These are phyloP conservation scores for Cenchrus fungigraminus DNA, from an alignment of 176 grass and related monocot genomes.

Conservation along the genomic window DNA sequence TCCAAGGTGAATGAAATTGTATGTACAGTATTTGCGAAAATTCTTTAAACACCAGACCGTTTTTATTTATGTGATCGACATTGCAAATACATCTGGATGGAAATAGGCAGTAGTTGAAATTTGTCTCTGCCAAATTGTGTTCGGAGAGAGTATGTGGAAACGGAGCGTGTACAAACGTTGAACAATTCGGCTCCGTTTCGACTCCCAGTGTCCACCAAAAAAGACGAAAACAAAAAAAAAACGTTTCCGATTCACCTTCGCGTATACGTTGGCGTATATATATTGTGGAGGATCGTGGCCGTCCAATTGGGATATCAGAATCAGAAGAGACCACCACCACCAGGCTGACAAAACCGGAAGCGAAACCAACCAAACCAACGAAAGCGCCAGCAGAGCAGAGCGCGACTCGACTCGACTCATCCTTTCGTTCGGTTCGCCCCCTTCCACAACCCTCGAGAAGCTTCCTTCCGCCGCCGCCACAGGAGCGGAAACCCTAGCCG, in stretches of 20 bases:
- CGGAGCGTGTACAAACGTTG: neutral
- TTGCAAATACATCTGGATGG: neutral
- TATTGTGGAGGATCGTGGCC: neutral
- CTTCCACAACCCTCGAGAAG: constrained; percentile 32
- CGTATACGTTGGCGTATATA: neutral
- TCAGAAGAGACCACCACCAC: neutral
- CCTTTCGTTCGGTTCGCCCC: constrained; percentile 6
- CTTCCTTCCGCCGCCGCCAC: constrained; percentile 15
- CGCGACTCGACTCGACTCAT: constrained; percentile 29
- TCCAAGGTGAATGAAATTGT: neutral
- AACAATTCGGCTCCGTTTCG: neutral
- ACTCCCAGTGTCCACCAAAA: neutral
- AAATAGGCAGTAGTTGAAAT: neutral
- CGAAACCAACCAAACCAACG: neutral
- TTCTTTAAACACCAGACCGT: neutral
- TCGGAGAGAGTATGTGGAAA: neutral
- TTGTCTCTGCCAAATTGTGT: neutral
- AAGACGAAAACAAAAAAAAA: neutral
- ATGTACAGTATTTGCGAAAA: neutral
- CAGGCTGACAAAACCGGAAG: neutral
- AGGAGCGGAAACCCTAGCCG: constrained; percentile 31
- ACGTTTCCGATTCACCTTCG: neutral
- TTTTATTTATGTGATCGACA: neutral
- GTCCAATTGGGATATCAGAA: constrained; percentile 14
- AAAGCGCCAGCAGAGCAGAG: neutral